Base-by-base conservation (phyloP, 164 flowering plant species). In the Chimonanthus salicifolius region DNA sequence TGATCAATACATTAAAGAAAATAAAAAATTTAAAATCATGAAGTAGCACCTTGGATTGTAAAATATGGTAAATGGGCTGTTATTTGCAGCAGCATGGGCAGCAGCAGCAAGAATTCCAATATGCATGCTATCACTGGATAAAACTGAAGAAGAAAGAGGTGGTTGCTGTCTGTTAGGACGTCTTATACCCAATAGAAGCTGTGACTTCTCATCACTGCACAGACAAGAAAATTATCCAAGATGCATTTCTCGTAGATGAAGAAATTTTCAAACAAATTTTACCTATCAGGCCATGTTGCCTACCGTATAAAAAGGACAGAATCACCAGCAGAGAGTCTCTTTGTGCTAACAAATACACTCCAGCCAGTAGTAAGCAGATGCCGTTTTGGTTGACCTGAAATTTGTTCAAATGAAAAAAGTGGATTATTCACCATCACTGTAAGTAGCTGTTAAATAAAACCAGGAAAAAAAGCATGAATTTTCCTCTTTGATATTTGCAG, bases 81-180 rank as follows among this genome's bases (percentile, higher is more conserved):
- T 89, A 79, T 93, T 93, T 75, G 96, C 90, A 67, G 94, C 93
- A 71, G 99, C 99, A 83, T 95, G 98, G 49, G 99, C 99, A 33
- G 99, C 99, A 21, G 98, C 98, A 20, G 98, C 99, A 9, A 95
- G 88, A 71, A 95, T 87, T n/a, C 99, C 99, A 16, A 95, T 95
- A 70, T 93, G 99, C 99, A 95, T 95, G 78, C 99, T 92, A 75
- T 95, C 99, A 70, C 98, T 95, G 33, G 99, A 93, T 77, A 95
- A 74, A 18, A 95, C 97, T n/a, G 99, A 95, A 64, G 97, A 95
- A 18, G 99, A 95, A 69, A 93, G 79, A 75, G 89, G 89, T 63
- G 92, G 64, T 6, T 94, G 91, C 72, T 91, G 99, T 79, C 92
- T 86, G 78, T 91, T 95, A 51, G 99, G 97, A 45, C 92, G 83